These are phyloP conservation scores for Shiraia sp. DNA, from an alignment of 2,329 filamentous ascomycete genomes.

Conservation along the genomic window DNA sequence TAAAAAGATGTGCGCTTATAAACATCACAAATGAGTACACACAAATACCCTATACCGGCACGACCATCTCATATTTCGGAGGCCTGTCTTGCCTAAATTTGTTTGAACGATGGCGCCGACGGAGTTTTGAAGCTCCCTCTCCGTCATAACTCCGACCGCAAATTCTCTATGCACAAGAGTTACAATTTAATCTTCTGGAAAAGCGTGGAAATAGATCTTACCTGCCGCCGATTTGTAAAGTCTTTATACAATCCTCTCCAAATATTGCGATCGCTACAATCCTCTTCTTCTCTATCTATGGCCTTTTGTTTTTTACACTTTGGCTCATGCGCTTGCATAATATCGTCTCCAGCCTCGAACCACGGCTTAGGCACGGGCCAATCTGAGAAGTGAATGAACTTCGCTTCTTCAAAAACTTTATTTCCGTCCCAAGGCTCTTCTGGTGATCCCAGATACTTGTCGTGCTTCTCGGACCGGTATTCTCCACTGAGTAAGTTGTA, in stretches of 20 bases:
- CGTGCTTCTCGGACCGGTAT: slow-evolving; percentile 47
- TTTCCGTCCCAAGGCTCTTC: slow-evolving; percentile 60
- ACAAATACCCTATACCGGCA: too few species aligned
- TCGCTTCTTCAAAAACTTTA: slow-evolving; percentile 58
- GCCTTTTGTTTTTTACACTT: not conserved
- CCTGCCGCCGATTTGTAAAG: not conserved
- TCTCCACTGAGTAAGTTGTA: slow-evolving; percentile 59
- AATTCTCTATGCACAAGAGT: too few species aligned
- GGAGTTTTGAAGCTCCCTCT: too few species aligned
- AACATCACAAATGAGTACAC: too few species aligned
- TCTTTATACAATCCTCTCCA: not conserved
- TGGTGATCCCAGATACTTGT: slow-evolving; percentile 49
- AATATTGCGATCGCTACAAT: not conserved
- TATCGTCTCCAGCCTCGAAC: slow-evolving; percentile 16
- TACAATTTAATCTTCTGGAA: too few species aligned
- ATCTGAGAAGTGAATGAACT: slow-evolving; percentile 69
- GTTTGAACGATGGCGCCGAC: too few species aligned
- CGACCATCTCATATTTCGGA: too few species aligned
- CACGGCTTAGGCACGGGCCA: slow-evolving; percentile 68
- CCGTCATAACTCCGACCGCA: too few species aligned
- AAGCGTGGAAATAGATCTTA: slow-evolving; percentile 6
- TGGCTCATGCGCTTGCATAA: not conserved
- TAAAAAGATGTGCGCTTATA: too few species aligned
- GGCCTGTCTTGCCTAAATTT: too few species aligned
- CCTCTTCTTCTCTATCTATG: not conserved